phyloP scores from a whole-genome alignment of 1,284 basidiomycete genomes.

The Moesziomyces aphidis region DNA sequence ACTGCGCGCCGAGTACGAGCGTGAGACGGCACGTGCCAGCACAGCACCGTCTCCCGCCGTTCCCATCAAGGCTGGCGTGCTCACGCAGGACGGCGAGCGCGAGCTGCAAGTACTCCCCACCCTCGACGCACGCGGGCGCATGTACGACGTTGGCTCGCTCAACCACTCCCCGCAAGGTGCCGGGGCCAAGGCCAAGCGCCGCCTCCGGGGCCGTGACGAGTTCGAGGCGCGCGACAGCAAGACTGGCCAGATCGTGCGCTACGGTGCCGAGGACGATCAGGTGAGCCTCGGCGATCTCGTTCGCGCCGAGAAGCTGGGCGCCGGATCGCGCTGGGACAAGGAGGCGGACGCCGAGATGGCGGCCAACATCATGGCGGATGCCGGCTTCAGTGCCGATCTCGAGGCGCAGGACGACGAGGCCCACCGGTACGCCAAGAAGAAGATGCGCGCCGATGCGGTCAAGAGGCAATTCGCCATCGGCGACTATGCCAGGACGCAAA shows the following conservation, averaged over 20 bases:
- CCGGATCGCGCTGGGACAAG: conserved; percentile 89
- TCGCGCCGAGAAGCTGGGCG: conserved; percentile 89
- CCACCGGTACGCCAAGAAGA: conserved; percentile 87
- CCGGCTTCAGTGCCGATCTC: conserved; percentile 77
- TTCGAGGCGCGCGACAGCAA: conserved; percentile 89
- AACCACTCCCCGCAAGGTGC: conserved; percentile 68
- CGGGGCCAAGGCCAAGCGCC: conserved; percentile 71
- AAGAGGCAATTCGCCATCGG: conserved; percentile 93
- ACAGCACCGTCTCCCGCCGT: no score
- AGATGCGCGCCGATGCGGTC: conserved; percentile 94
- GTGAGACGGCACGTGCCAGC: conserved; percentile 71
- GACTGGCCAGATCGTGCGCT: conserved; percentile 68
- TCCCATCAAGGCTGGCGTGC: conserved; percentile 4
- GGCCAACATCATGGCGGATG: conserved; percentile 84
- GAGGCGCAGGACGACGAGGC: conserved; percentile 98
- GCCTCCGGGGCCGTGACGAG: conserved; percentile 75
- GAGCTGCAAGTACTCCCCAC: conserved; percentile 87
- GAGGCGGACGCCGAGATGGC: conserved; percentile 91
- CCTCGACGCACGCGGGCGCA: conserved; percentile 82
- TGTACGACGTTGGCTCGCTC: conserved; percentile 90
- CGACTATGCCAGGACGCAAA: conserved; percentile 96
- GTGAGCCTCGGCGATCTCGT: conserved; percentile 89
- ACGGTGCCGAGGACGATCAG: conserved; percentile 79
- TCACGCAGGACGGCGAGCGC: conserved; percentile 24
- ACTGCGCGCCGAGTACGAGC: conserved; percentile 86